Percentiles rank a stretch among this genome's conserved stretches.
Evolutionary conservation across 805 yeast genomes (phyloP).

Genomic region (Candida tibetensis): DNA sequence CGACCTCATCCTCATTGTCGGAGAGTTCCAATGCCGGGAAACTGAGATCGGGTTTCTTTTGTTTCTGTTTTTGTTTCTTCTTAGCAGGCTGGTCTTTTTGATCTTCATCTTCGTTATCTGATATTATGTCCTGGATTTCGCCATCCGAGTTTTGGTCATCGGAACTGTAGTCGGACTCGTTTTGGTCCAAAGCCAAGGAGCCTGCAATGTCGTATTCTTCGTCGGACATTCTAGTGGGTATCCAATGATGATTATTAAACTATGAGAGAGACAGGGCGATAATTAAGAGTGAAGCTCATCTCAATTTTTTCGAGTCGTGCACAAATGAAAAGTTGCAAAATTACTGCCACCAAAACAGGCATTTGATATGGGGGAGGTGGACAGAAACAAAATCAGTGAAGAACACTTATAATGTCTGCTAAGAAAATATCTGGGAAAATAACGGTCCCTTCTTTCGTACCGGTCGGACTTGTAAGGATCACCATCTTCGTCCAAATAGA

Average conservation of each 20-base stretch:
- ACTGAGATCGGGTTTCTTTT: slow-evolving; percentile 15
- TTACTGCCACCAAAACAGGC: neutral
- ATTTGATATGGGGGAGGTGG: too few species aligned
- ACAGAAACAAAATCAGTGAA: too few species aligned
- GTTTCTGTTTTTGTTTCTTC: slow-evolving; percentile 26
- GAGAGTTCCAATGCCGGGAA: slow-evolving; percentile 51
- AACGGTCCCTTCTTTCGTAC: too few species aligned
- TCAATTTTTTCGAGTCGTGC: neutral
- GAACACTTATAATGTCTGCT: too few species aligned
- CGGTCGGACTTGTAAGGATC: too few species aligned
- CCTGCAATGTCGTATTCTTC: slow-evolving; percentile 63
- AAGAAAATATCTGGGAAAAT: too few species aligned
- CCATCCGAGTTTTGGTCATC: slow-evolving; percentile 26
- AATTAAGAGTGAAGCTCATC: slow-evolving; percentile 4
- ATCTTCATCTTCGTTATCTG: slow-evolving; percentile 49
- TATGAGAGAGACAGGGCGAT: neutral
- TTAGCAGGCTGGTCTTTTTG: slow-evolving; percentile 25
- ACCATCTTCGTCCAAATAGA: too few species aligned
- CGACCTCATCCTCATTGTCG: slow-evolving; percentile 37
- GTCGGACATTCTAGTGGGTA: slow-evolving; percentile 27
- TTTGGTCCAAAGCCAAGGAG: slow-evolving; percentile 48
- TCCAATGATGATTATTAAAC: too few species aligned
- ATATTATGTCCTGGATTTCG: slow-evolving; percentile 53
- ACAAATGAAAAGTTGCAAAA: too few species aligned
- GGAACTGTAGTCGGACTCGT: slow-evolving; percentile 30